These are phyloP conservation scores for Domatiomyces catenatus DNA, from an alignment of 2,329 filamentous ascomycete genomes.

Conservation along the genomic window DNA sequence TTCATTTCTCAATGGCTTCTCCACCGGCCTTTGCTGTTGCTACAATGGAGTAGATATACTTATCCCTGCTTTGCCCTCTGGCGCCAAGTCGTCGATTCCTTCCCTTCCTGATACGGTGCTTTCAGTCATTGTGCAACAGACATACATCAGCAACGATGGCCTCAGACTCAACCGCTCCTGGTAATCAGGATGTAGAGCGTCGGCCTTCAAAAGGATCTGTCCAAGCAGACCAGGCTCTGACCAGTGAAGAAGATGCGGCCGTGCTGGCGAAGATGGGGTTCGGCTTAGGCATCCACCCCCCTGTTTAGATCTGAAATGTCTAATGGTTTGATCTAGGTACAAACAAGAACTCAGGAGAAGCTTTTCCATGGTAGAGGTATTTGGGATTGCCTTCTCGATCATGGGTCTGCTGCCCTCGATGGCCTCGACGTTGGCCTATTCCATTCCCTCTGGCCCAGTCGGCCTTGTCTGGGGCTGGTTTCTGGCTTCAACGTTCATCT, in stretches of 20 bases:
- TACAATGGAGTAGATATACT: background rate
- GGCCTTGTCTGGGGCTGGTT: conserved; percentile 51
- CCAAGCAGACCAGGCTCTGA: conserved; percentile 9
- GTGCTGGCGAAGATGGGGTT: conserved; percentile 22
- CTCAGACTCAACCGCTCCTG: background rate
- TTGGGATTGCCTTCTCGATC: conserved; percentile 44
- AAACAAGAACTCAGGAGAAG: conserved; percentile 48
- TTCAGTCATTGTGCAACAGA: background rate
- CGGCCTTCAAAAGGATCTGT: conserved; percentile 6
- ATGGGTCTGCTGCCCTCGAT: conserved; percentile 49
- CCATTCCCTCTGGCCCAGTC: conserved; percentile 42
- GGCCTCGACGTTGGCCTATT: conserved; percentile 43
- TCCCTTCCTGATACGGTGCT: background rate
- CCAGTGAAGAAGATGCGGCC: conserved; percentile 26
- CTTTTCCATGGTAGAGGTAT: conserved; percentile 47
- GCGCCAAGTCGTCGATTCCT: too few relatives aligned
- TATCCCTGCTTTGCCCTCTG: background rate
- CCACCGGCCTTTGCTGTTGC: background rate
- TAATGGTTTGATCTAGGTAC: conserved; percentile 24
- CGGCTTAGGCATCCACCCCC: background rate
- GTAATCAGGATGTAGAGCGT: background rate
- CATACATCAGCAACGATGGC: background rate
- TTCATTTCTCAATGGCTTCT: background rate
- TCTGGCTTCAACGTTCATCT: conserved; percentile 41
- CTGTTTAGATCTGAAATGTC: conserved; percentile 10